Evolutionary conservation across 2,329 filamentous ascomycete genomes (phyloP), one percentile per base, ranked within the genome.

Genomic region (Dothistroma pini): DNA sequence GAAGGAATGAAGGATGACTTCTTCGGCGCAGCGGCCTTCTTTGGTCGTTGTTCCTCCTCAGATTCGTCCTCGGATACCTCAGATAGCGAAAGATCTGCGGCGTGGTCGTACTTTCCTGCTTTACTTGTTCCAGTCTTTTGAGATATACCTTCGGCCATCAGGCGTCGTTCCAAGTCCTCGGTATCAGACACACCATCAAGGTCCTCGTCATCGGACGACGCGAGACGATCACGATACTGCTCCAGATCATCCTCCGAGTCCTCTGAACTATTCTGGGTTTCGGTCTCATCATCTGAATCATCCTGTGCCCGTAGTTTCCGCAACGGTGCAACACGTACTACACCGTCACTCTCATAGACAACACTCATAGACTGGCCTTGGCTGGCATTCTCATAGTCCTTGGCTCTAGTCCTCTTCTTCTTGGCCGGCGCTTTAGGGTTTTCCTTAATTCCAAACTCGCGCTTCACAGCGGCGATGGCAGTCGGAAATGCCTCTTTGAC

Each of bases 1-100:
- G 87, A 86, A 0, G 90, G 90, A 1, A 95, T 78, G 72, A 92
- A 91, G 0, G 84, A 84, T 0, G 89, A 86, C 31, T 74, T 71
- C 25, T 69, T 74, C 7, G 64, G 67, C 38, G 60, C 34, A 7
- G 55, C 59, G 34, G 67, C 63, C 59, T 68, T 65, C 32, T 56
- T 55, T 7, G 57, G 62, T 32, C 70, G 68, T 32, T 71, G 68
- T 7, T 67, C 68, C 54, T 67, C 38, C 41, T 66, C 60, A 21
- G 57, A 57, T 38, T 66, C 69, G 21, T 64, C 64, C 14, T 70
- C 70, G 11, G 66, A 66, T 38, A 31, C 55, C 11, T 61, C 50
- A n/a, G 61, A 66, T 4, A 67, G n/a, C 2, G 61, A 66, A 0
- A 69, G 52, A 53, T 67, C 66, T 34, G 63, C 63, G 34, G 56